These are phyloP conservation scores for Torrubiella hemipterigena DNA, from an alignment of 2,329 filamentous ascomycete genomes.

Conservation along the genomic window DNA sequence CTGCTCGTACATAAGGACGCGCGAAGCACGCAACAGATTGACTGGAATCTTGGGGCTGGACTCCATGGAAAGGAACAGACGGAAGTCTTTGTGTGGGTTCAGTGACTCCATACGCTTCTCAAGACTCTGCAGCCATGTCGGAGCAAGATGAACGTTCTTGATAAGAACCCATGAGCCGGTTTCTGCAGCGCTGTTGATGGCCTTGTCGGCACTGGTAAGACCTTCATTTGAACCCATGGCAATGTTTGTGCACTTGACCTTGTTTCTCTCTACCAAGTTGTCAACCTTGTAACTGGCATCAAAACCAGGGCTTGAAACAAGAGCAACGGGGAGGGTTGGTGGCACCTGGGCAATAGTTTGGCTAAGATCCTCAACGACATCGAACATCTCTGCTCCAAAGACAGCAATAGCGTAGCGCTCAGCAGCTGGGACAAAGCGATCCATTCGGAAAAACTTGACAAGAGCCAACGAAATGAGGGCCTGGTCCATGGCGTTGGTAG, in stretches of 20 bases:
- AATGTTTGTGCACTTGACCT: constrained; percentile 83
- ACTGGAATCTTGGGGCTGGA: constrained; percentile 93
- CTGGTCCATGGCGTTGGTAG: constrained; percentile 54
- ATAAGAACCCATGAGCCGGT: constrained; percentile 92
- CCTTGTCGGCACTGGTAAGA: constrained; percentile 84
- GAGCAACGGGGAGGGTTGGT: constrained; percentile 72
- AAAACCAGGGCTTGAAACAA: constrained; percentile 92
- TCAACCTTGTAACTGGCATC: constrained; percentile 99
- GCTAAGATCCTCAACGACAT: constrained; percentile 74
- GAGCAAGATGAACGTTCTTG: constrained; percentile 96
- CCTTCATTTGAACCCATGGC: constrained; percentile 98
- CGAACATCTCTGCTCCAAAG: constrained; percentile 73
- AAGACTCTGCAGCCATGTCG: constrained; percentile 90
- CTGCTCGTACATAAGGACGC: constrained; percentile 96
- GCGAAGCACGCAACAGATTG: constrained; percentile 83
- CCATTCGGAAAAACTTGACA: constrained; percentile 88
- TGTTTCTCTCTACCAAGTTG: constrained; percentile 74
- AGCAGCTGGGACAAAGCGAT: constrained; percentile 85
- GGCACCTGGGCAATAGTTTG: constrained; percentile 76
- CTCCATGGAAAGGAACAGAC: constrained; percentile 96
- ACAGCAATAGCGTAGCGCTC: constrained; percentile 82
- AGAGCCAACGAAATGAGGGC: constrained; percentile 75
- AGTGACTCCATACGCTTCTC: constrained; percentile 95
- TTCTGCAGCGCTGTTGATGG: constrained; percentile 83
- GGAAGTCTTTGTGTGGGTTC: constrained; percentile 86